Percentiles rank a stretch among this genome's conserved stretches.
Evolutionary conservation across 2,329 filamentous ascomycete genomes (phyloP).

Genomic region (Xylogone sp.): DNA sequence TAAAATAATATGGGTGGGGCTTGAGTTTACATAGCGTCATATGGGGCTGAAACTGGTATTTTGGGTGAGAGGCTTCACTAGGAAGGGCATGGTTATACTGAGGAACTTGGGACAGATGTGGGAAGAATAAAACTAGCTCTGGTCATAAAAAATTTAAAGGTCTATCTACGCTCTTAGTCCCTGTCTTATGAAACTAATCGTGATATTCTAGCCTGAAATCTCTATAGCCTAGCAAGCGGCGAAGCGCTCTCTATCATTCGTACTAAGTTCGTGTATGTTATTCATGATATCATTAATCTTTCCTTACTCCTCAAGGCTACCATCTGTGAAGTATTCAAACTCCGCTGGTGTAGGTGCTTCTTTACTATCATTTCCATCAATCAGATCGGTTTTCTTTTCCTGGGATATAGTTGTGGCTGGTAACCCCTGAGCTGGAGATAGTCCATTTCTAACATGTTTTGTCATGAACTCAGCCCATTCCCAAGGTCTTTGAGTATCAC

Average conservation of each 20-base stretch:
- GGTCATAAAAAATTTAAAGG: neutral
- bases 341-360: constrained; percentile 20
- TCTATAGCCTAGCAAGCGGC: no score
- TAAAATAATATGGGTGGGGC: neutral
- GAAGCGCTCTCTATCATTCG: no score
- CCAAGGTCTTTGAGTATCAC: constrained; percentile 61
- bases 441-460: constrained; percentile 13
- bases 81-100: neutral
- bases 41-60: neutral
- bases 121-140: neutral
- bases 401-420: constrained; percentile 1
- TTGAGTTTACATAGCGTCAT: neutral
- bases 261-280: no score
- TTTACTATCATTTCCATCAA: constrained; percentile 16
- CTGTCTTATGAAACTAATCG: no score
- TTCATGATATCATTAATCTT: no score
- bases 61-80: neutral
- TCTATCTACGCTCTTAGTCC: neutral
- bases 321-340: constrained; percentile 24
- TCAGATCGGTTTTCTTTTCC: constrained; percentile 5
- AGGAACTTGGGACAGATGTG: neutral
- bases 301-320: constrained; percentile 16
- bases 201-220: no score
- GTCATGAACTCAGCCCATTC: constrained; percentile 71
- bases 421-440: neutral